Percentiles rank a stretch among this genome's conserved stretches.
phyloP scores from a whole-genome alignment of 2,329 filamentous ascomycete species.

The Pseudogymnoascus destructans region DNA sequence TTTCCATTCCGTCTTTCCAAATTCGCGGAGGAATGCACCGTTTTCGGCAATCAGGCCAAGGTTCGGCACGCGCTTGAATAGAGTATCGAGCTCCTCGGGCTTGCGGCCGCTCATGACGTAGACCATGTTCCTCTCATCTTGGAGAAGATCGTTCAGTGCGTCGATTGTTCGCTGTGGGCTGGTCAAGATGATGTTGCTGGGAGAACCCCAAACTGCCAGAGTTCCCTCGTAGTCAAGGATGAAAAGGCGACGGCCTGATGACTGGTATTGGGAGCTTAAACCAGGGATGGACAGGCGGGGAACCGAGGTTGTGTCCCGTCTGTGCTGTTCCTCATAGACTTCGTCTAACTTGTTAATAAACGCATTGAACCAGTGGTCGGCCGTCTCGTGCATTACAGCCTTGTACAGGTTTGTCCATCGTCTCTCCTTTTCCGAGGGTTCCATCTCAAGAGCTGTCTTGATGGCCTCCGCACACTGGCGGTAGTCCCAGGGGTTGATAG shows the following conservation, averaged over 20 bases:
- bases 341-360: conserved; percentile 58
- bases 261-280: conserved; percentile 52
- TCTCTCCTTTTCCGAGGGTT: conserved; percentile 53
- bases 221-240: conserved; percentile 92
- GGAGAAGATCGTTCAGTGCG: conserved; percentile 65
- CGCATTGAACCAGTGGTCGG: conserved; percentile 71
- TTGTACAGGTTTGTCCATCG: conserved; percentile 64
- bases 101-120: conserved; percentile 89
- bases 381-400: conserved; percentile 69
- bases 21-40: conserved; percentile 74
- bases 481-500: conserved; percentile 94
- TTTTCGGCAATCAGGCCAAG: conserved; percentile 90
- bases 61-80: conserved; percentile 72
- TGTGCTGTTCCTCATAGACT: conserved; percentile 73
- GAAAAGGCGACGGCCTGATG: conserved; percentile 59
- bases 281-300: conserved; percentile 63
- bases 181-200: conserved; percentile 71
- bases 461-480: conserved; percentile 77
- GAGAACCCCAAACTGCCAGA: conserved; percentile 73
- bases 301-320: conserved; percentile 72
- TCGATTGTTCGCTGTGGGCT: conserved; percentile 74
- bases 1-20: conserved; percentile 56
- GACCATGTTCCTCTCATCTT: conserved; percentile 70
- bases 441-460: conserved; percentile 70
- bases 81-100: conserved; percentile 73